A percentile compares a stretch with the other conserved stretches of the same genome.
These are phyloP conservation scores for Ophiocordyceps camponoti-rufipedis DNA, from an alignment of 2,329 filamentous ascomycete species.

Conservation along the genomic window DNA sequence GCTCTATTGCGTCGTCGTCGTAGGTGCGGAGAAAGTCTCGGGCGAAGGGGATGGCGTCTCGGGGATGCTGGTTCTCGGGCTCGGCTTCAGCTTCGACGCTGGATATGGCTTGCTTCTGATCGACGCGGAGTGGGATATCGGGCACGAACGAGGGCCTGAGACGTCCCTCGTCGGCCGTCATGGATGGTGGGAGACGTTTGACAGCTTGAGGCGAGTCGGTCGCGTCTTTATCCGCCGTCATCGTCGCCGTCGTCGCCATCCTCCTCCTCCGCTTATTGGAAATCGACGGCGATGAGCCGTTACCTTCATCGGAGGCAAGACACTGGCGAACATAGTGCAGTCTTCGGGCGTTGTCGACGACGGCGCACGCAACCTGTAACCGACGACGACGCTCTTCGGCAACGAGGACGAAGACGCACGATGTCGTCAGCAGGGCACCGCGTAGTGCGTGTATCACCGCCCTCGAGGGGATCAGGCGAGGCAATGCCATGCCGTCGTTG, in stretches of 20 bases:
- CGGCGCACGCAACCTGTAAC: slow-evolving; percentile 29
- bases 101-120: too few relatives aligned
- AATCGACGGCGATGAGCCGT: slow-evolving; percentile 3
- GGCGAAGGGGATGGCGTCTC: background rate
- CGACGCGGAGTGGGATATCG: too few relatives aligned
- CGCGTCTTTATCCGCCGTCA: background rate
- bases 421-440: slow-evolving; percentile 36
- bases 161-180: too few relatives aligned
- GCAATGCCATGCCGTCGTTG: slow-evolving; percentile 17
- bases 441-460: slow-evolving; percentile 36
- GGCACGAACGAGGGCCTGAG: too few relatives aligned
- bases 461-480: slow-evolving; percentile 31
- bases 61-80: background rate
- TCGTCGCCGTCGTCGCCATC: slow-evolving; percentile 6
- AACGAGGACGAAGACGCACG: slow-evolving; percentile 34
- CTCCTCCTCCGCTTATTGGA: too few relatives aligned
- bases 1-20: background rate
- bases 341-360: slow-evolving; percentile 33
- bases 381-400: slow-evolving; percentile 38
- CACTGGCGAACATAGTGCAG: slow-evolving; percentile 14
- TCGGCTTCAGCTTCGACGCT: too few relatives aligned
- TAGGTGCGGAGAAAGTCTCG: background rate
- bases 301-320: background rate
- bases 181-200: background rate
- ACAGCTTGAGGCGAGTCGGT: background rate